Conservation (phyloP, 2,329 filamentous ascomycete species). For the Cercospora sesami region DNA sequence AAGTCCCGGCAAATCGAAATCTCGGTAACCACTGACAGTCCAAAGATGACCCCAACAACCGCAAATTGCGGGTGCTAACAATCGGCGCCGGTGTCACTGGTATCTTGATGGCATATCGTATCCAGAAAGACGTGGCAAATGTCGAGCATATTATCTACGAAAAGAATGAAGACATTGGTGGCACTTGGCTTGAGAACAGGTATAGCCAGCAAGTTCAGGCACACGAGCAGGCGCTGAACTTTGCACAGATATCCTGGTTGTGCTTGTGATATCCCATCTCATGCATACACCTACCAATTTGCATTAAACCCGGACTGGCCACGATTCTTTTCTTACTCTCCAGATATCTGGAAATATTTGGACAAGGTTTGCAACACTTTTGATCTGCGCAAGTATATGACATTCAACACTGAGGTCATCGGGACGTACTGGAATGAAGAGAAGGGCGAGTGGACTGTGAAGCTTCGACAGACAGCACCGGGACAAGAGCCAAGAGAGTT, state of each 20-base stretch:
- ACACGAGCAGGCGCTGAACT: background rate
- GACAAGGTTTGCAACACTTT: conserved; percentile 52
- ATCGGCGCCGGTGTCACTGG: conserved; percentile 53
- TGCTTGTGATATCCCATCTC: conserved; percentile 50
- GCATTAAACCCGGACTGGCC: conserved; percentile 48
- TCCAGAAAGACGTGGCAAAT: conserved; percentile 48
- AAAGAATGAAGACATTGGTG: conserved; percentile 49
- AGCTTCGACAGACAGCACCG: conserved; percentile 44
- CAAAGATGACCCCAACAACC: conserved; percentile 42
- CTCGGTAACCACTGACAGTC: background rate
- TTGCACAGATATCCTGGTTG: conserved; percentile 34
- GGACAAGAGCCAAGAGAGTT: conserved; percentile 42
- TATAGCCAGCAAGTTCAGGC: conserved; percentile 23
- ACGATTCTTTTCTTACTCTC: conserved; percentile 48
- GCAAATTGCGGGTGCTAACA: conserved; percentile 50
- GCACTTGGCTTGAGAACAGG: conserved; percentile 50
- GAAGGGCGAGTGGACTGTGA: conserved; percentile 53
- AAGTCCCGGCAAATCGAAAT: background rate
- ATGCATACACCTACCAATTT: conserved; percentile 25
- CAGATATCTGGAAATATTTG: conserved; percentile 53
- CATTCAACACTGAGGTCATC: conserved; percentile 51
- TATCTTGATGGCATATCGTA: conserved; percentile 51
- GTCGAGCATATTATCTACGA: conserved; percentile 53
- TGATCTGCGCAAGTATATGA: conserved; percentile 55
- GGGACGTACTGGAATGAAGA: conserved; percentile 53